These are phyloP conservation scores for Rhizopus arrhizus DNA, from an alignment of 371 early-diverging fungal species.

Conservation along the genomic window DNA sequence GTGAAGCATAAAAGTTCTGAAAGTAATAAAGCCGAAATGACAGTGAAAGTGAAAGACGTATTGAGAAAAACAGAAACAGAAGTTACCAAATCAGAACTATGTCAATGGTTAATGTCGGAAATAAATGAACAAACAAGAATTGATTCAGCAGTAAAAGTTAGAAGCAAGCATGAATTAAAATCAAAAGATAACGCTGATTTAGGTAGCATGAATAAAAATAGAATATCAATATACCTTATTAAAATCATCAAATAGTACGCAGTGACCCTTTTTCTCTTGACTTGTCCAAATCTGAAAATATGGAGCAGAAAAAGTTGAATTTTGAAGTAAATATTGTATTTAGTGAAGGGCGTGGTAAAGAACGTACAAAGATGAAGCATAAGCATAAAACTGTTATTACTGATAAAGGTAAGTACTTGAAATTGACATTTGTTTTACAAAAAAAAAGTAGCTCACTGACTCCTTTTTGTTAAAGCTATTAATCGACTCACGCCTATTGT, in stretches of 20 bases:
- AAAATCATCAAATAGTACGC: slow-evolving; percentile 16
- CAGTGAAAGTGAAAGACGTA: slow-evolving; percentile 78
- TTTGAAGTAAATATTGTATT: slow-evolving; percentile 52
- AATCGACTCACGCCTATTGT: slow-evolving; percentile 58
- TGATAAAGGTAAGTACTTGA: slow-evolving; percentile 63
- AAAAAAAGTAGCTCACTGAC: background rate
- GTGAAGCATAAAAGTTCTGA: slow-evolving; percentile 62
- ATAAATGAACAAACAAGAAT: slow-evolving; percentile 68
- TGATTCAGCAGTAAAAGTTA: slow-evolving; percentile 52
- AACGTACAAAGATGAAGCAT: slow-evolving; percentile 63
- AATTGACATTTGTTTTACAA: background rate
- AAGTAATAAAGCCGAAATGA: slow-evolving; percentile 40
- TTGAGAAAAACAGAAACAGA: slow-evolving; percentile 70
- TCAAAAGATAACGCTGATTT: slow-evolving; percentile 54
- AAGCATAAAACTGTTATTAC: slow-evolving; percentile 69
- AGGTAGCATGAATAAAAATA: slow-evolving; percentile 25
- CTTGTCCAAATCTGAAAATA: slow-evolving; percentile 34
- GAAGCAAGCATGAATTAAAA: slow-evolving; percentile 59
- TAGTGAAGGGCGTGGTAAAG: slow-evolving; percentile 47
- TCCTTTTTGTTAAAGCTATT: slow-evolving; percentile 43
- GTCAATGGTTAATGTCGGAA: slow-evolving; percentile 65
- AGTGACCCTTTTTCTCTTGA: slow-evolving; percentile 42
- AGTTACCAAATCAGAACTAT: slow-evolving; percentile 48
- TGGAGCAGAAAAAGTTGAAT: slow-evolving; percentile 35
- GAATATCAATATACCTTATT: slow-evolving; percentile 9